phyloP scores from a whole-genome alignment of 2,329 filamentous ascomycete genomes.

The Sphaerulina populicola region DNA sequence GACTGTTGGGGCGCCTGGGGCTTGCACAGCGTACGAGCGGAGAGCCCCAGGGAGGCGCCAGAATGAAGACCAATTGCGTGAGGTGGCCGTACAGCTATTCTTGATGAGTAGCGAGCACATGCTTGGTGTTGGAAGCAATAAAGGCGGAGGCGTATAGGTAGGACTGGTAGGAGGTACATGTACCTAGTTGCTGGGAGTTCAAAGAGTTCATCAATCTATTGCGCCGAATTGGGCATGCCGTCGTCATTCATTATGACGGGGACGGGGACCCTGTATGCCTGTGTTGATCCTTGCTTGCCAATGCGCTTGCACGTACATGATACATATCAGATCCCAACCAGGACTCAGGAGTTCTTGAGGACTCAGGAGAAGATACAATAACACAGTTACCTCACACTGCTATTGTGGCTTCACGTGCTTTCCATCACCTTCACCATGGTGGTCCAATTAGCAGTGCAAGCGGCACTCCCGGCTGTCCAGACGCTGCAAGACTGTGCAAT shows the following conservation, averaged over 20 bases:
- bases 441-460: not conserved
- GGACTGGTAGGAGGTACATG: not conserved
- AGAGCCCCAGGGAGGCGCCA: not conserved
- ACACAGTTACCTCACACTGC: no score
- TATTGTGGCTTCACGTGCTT: no score
- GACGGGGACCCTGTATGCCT: no score
- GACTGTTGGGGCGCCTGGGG: constrained; percentile 66
- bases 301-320: no score
- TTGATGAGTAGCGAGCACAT: constrained; percentile 17
- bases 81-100: not conserved
- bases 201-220: not conserved
- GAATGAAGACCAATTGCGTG: not conserved
- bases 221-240: no score
- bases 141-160: not conserved
- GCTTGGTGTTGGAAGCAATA: constrained; percentile 1
- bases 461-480: constrained; percentile 55
- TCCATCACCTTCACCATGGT: not conserved
- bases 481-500: constrained; percentile 67
- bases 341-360: no score
- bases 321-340: no score
- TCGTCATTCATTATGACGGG: no score
- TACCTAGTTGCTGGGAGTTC: not conserved
- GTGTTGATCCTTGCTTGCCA: no score
- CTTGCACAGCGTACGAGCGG: constrained; percentile 62
- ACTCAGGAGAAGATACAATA: no score